A percentile compares a stretch with the other conserved stretches of the same genome.
These are phyloP conservation scores for Phaeotremella skinneri DNA, from an alignment of 768 basidiomycete genomes.

Conservation along the genomic window DNA sequence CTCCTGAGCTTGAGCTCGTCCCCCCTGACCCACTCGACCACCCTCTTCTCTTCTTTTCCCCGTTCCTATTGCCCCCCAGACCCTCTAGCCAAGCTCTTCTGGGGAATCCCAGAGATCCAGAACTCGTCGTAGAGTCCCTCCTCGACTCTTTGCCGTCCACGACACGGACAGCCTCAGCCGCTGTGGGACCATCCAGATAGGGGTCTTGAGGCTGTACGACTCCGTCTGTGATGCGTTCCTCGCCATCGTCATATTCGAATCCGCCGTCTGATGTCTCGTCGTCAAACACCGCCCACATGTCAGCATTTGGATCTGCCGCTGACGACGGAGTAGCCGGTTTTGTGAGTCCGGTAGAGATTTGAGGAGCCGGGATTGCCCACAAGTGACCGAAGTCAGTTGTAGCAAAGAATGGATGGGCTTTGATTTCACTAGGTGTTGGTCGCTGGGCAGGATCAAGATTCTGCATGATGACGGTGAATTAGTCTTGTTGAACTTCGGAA, in stretches of 20 bases:
- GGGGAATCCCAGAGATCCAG: constrained; percentile 18
- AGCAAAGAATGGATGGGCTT: constrained; percentile 47
- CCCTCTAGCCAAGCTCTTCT: constrained; percentile 26
- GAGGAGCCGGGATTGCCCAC: constrained; percentile 42
- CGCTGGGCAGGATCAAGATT: constrained; percentile 46
- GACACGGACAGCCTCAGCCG: constrained; percentile 31
- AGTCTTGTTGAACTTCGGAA: neutral
- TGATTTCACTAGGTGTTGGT: constrained; percentile 40
- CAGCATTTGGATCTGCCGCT: constrained; percentile 19
- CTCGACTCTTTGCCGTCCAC: constrained; percentile 15
- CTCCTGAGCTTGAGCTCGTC: constrained; percentile 27
- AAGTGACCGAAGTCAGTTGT: constrained; percentile 36
- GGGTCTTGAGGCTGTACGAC: constrained; percentile 18
- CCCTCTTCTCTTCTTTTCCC: constrained; percentile 13
- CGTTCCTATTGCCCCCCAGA: constrained; percentile 4
- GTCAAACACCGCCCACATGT: constrained; percentile 47
- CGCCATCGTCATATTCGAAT: constrained; percentile 31
- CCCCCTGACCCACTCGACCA: constrained; percentile 18
- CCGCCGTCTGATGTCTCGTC: constrained; percentile 44
- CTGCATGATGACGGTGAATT: constrained; percentile 15
- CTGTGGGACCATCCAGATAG: constrained; percentile 23
- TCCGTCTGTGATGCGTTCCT: constrained; percentile 5
- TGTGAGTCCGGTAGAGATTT: constrained; percentile 38
- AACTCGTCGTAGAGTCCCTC: neutral
- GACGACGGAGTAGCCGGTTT: constrained; percentile 28